Base-by-base conservation (phyloP, 225 moss, liverwort and hornwort species). In the Sphagnum contortum region DNA sequence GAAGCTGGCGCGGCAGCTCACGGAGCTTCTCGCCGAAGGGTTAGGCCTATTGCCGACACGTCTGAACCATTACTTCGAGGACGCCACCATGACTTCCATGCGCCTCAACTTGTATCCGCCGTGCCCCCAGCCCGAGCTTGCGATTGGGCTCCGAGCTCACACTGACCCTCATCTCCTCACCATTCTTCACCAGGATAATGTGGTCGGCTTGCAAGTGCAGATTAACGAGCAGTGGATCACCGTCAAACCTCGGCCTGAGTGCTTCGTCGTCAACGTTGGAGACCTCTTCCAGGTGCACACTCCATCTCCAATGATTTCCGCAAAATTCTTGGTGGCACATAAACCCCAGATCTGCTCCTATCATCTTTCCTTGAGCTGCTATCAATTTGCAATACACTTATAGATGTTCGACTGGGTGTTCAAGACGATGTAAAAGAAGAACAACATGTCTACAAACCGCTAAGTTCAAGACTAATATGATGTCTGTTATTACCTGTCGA, bases 261-360 rank as follows among this genome's bases (percentile, higher is more conserved):
- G 71, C 56, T 68, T 72, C 51, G 71, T 71, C 51, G 60, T 76
- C 13, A 71, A 76, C 49, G 45, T 68, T 12, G 76, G 63, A 8
- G 76, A 76, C 55, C 63, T 67, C 5, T 59, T 76, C 49, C 44
- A 76, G 76, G 76, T 76, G 55, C 63, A 61, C 51, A 12, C 46
- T 12, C 68, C 8, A n/a, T 3, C 68, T 29, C 29, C 29, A 29
- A 29, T 29, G 0, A 29, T 29, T 29, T 29, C 29, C 1, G 29
- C 29, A 29, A 29, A 29, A 29, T 29, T 29, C 29, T 29, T 29
- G 29, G 29, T 29, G 29, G 29, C 29, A 29, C 29, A 29, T 29
- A 29, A 29, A 29, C 29, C 29, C 29, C 29, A 29, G 29, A 29
- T 29, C 29, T 29, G 29, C 29, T 29, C 29, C 29, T 29, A 0